These are phyloP conservation scores for Syzygium malaccense DNA, from an alignment of 441 rosid species.

Conservation along the genomic window DNA sequence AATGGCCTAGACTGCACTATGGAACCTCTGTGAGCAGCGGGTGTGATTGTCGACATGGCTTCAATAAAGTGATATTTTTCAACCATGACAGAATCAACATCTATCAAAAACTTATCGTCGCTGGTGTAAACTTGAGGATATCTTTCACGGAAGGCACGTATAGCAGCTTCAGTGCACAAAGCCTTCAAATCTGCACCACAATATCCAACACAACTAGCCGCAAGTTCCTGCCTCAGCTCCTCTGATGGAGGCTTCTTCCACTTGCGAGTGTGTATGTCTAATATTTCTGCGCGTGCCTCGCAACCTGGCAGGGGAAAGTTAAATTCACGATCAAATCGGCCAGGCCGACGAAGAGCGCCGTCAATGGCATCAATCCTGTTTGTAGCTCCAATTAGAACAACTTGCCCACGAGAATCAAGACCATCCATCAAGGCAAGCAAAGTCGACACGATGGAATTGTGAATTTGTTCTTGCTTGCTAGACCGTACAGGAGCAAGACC, in stretches of 20 bases:
- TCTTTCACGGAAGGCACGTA: conserved; percentile 96
- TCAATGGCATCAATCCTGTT: conserved; percentile 99
- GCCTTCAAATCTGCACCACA: conserved; percentile 99
- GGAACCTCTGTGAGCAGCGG: conserved; percentile 99
- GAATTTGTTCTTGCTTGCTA: conserved; percentile 99
- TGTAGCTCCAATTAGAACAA: conserved; percentile 99
- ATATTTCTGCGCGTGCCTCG: conserved; percentile 96
- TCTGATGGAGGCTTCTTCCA: conserved; percentile 92
- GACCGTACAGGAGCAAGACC: conserved; percentile 99
- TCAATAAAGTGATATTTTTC: conserved; percentile 85
- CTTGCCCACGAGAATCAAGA: conserved; percentile 99
- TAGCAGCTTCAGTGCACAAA: conserved; percentile 98
- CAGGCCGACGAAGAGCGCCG: conserved; percentile 99
- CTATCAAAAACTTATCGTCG: conserved; percentile 93
- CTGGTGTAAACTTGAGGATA: conserved; percentile 99
- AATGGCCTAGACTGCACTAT: conserved; percentile 94
- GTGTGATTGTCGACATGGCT: conserved; percentile 96
- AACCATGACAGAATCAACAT: conserved; percentile 89
- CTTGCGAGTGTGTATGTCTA: conserved; percentile 95
- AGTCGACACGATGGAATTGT: conserved; percentile 97
- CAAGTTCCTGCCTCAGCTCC: conserved; percentile 86
- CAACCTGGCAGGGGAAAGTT: conserved; percentile 98
- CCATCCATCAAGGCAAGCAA: conserved; percentile 99
- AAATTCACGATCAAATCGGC: conserved; percentile 98
- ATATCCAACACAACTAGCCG: conserved; percentile 98